These are phyloP conservation scores for Apiospora malaysiana DNA, from an alignment of 2,329 filamentous ascomycete species.

Conservation along the genomic window DNA sequence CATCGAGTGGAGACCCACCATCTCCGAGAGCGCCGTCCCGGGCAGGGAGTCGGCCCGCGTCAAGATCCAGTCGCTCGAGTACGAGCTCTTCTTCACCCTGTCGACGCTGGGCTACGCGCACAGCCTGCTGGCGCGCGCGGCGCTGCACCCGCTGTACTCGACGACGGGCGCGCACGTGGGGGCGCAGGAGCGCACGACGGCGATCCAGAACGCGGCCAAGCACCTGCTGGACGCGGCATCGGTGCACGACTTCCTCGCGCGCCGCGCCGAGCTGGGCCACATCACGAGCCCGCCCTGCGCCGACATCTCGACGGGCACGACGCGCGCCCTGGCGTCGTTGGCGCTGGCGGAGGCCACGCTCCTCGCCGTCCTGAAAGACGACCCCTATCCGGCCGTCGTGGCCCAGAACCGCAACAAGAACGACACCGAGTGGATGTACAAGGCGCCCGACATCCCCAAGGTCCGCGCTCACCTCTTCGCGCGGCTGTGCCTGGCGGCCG, in stretches of 20 bases:
- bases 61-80: conserved; percentile 75
- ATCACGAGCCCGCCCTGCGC: conserved; percentile 50
- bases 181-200: conserved; percentile 69
- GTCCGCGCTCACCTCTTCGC: conserved; percentile 89
- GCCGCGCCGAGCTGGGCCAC: conserved; percentile 54
- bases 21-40: conserved; percentile 69
- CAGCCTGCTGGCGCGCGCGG: conserved; percentile 72
- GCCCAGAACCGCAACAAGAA: conserved; percentile 81
- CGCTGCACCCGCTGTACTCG: conserved; percentile 76
- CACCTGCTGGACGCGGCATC: conserved; percentile 79
- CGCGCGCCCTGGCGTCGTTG: conserved; percentile 66
- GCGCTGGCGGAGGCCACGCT: conserved; percentile 88
- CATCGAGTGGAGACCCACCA: conserved; percentile 84
- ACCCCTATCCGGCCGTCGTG: conserved; percentile 85
- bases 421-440: conserved; percentile 97
- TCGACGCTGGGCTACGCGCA: conserved; percentile 79
- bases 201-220: conserved; percentile 77
- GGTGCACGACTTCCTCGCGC: conserved; percentile 74
- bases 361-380: conserved; percentile 89
- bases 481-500: conserved; percentile 83
- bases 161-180: conserved; percentile 65
- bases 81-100: conserved; percentile 82
- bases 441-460: conserved; percentile 83
- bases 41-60: conserved; percentile 70
- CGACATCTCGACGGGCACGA: conserved; percentile 59